Evolutionary conservation across 176 grass and related monocot genomes (phyloP).

Genomic region (Miscanthus lutarioriparius): DNA sequence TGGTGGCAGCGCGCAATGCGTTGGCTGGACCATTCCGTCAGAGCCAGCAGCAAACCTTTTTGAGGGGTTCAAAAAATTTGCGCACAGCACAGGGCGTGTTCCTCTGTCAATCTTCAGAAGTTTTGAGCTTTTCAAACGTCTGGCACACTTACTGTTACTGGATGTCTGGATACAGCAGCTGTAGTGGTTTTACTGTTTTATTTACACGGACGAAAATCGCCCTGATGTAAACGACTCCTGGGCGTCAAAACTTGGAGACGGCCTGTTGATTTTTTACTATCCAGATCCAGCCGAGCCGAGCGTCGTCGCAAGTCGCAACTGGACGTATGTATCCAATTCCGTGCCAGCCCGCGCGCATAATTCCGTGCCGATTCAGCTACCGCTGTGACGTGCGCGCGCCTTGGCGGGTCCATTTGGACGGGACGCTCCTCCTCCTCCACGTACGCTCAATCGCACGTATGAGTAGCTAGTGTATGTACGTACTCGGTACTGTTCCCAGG

Average conservation of each 20-base stretch:
- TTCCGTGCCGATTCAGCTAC: not conserved
- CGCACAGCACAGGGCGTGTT: not conserved
- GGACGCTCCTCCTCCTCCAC: not conserved
- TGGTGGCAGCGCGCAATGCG: not conserved
- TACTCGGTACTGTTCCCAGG: no score
- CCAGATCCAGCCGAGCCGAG: not conserved
- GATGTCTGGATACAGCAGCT: no score
- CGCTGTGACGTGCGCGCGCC: not conserved
- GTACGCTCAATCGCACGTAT: no score
- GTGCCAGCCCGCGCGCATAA: not conserved
- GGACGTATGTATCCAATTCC: not conserved
- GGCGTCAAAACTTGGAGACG: not conserved
- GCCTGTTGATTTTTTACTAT: no score
- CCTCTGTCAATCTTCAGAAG: not conserved
- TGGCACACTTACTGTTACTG: no score
- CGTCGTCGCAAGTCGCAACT: not conserved
- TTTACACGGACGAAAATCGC: no score
- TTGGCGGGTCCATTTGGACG: slow-evolving; percentile 18
- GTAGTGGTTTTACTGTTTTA: no score
- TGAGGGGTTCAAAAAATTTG: not conserved
- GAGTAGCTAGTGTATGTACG: no score
- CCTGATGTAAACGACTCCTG: not conserved
- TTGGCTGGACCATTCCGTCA: not conserved
- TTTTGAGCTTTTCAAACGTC: not conserved
- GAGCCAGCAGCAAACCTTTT: not conserved